phyloP scores from a whole-genome alignment of 2,329 filamentous ascomycete species.

The Echinosphaeria canescens region DNA sequence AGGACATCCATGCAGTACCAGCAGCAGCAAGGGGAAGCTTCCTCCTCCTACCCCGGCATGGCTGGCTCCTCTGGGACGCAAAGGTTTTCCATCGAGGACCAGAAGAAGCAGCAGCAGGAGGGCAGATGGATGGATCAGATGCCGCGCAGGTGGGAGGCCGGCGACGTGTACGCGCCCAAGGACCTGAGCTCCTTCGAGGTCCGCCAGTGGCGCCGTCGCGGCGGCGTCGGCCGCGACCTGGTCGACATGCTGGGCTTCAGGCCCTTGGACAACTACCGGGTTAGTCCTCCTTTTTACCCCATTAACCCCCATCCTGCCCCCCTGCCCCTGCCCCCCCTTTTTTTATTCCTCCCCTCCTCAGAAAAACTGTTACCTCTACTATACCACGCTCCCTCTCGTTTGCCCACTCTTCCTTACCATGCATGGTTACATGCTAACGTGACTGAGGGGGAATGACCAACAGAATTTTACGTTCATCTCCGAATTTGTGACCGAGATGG shows the following conservation, averaged over 20 bases:
- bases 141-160: slow-evolving; percentile 48
- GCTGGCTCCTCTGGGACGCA: neutral
- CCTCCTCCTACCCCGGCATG: too few relatives aligned
- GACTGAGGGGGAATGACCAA: too few relatives aligned
- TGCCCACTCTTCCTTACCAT: too few relatives aligned
- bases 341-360: slow-evolving; percentile 1
- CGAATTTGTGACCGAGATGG: slow-evolving; percentile 70
- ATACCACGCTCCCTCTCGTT: slow-evolving; percentile 1
- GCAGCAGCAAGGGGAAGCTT: slow-evolving; percentile 1
- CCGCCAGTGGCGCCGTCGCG: slow-evolving; percentile 51
- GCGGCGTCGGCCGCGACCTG: slow-evolving; percentile 38
- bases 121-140: slow-evolving; percentile 39
- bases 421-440: too few relatives aligned
- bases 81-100: neutral
- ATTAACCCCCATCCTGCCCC: too few relatives aligned
- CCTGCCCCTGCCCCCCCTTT: too few relatives aligned
- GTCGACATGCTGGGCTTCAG: slow-evolving; percentile 64
- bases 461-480: slow-evolving; percentile 88
- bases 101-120: neutral
- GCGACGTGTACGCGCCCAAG: slow-evolving; percentile 80
- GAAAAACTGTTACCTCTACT: too few relatives aligned
- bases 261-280: slow-evolving; percentile 74
- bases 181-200: slow-evolving; percentile 64
- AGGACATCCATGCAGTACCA: neutral
- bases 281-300: slow-evolving; percentile 12